These are phyloP conservation scores for Boletellus ananiceps DNA, from an alignment of 768 basidiomycete species.

Conservation along the genomic window DNA sequence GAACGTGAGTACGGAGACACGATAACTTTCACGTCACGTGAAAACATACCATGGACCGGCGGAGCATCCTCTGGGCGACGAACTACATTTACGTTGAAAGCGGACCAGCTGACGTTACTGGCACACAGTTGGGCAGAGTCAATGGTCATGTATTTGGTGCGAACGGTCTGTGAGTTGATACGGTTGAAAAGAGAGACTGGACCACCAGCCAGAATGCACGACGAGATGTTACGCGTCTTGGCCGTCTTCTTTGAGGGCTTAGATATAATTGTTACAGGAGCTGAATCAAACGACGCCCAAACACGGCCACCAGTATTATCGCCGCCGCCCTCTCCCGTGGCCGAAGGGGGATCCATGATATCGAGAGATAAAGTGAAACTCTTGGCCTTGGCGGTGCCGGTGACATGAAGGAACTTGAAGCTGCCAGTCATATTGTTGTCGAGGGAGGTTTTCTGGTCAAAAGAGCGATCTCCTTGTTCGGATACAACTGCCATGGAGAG, in stretches of 20 bases:
- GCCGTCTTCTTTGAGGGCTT: conserved; percentile 97
- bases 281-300: conserved; percentile 91
- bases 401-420: conserved; percentile 90
- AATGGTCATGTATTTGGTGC: conserved; percentile 96
- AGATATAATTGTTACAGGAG: conserved; percentile 91
- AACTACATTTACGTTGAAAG: conserved; percentile 89
- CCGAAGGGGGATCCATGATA: conserved; percentile 69
- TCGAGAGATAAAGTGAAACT: conserved; percentile 84
- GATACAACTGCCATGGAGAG: conserved; percentile 84
- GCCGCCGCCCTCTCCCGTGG: conserved; percentile 36
- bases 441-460: conserved; percentile 78
- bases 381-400: conserved; percentile 84
- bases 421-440: conserved; percentile 83
- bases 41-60: conserved; percentile 57
- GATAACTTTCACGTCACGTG: conserved; percentile 45
- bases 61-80: conserved; percentile 63
- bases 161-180: conserved; percentile 94
- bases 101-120: conserved; percentile 90
- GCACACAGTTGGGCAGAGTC: conserved; percentile 79
- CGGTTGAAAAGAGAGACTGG: conserved; percentile 93
- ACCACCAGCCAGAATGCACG: conserved; percentile 84
- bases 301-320: conserved; percentile 51
- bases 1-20: conserved; percentile 34
- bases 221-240: conserved; percentile 88
- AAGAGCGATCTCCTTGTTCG: conserved; percentile 76